Conservation (phyloP, 257 asterid genomes). For the Sherardia arvensis region DNA sequence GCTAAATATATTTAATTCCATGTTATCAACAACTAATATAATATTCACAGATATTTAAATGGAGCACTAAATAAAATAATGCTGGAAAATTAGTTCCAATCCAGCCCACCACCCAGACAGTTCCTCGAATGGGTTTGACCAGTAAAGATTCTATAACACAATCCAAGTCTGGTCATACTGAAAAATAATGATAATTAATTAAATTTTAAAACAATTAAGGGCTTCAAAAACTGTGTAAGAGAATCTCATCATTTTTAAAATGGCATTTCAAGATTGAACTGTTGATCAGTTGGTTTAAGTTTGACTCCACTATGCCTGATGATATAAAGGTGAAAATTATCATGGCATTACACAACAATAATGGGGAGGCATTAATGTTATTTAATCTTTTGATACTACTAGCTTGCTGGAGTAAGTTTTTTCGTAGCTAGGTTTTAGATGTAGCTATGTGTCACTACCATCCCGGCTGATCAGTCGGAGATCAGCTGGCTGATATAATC, state of each 20-base stretch:
- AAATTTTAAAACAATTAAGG: neutral
- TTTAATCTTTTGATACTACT: neutral
- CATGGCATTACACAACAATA: conserved; percentile 1
- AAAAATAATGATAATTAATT: neutral
- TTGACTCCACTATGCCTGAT: neutral
- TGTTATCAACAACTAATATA: neutral
- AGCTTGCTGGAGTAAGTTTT: neutral
- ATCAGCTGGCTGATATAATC: no score
- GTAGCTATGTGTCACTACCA: neutral
- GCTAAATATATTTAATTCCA: neutral
- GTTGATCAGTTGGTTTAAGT: neutral
- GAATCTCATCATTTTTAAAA: neutral
- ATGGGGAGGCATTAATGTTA: conserved; percentile 6
- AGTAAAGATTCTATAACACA: conserved; percentile 27
- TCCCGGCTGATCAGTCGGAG: no score
- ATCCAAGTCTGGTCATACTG: neutral
- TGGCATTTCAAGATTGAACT: neutral
- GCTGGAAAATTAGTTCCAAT: neutral
- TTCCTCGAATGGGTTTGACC: conserved; percentile 35
- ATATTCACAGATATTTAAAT: no score
- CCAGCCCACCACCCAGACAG: conserved; percentile 2
- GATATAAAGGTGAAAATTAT: neutral
- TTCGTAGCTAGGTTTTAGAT: neutral
- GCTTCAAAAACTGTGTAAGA: neutral
- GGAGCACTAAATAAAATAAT: neutral